A percentile compares a stretch with the other conserved stretches of the same genome.
phyloP scores from a whole-genome alignment of 2,329 filamentous ascomycete genomes.

The Claviceps fusiformis region DNA sequence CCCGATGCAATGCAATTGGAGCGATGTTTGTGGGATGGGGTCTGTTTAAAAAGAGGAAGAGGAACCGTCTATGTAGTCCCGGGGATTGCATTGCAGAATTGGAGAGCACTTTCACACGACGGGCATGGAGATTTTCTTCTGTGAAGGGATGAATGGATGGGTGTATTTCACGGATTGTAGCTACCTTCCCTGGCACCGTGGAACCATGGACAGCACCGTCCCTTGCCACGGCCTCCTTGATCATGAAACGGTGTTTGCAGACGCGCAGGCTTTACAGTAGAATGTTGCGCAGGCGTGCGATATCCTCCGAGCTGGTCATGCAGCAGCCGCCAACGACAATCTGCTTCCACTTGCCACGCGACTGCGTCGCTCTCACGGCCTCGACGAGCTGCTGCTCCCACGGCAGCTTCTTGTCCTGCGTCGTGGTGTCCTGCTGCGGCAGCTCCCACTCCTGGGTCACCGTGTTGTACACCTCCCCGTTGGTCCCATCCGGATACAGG shows the following conservation, averaged over 20 bases:
- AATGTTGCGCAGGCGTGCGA: constrained; percentile 14
- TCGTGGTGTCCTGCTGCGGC: constrained; percentile 39
- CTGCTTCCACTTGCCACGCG: constrained; percentile 26
- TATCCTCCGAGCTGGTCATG: constrained; percentile 28
- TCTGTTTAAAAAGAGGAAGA: too few species aligned
- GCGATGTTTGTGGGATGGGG: too few species aligned
- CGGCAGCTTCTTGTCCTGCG: constrained; percentile 42
- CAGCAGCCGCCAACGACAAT: constrained; percentile 42
- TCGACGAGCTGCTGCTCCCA: constrained; percentile 34
- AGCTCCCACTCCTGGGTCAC: constrained; percentile 45
- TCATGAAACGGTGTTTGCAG: background rate
- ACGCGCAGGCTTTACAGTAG: constrained; percentile 22
- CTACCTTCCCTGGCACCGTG: too few species aligned
- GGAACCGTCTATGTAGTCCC: too few species aligned
- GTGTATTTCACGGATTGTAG: too few species aligned
- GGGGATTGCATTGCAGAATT: too few species aligned
- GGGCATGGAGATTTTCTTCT: too few species aligned
- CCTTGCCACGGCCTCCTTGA: too few species aligned
- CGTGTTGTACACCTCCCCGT: constrained; percentile 54
- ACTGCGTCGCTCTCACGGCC: constrained; percentile 24
- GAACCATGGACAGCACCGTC: too few species aligned
- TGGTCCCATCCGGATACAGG: constrained; percentile 56
- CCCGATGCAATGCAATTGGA: too few species aligned
- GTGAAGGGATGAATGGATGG: too few species aligned
- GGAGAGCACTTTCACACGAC: too few species aligned